Base-by-base conservation (phyloP, 2,329 filamentous ascomycete species). In the Cytospora schulzeri region DNA sequence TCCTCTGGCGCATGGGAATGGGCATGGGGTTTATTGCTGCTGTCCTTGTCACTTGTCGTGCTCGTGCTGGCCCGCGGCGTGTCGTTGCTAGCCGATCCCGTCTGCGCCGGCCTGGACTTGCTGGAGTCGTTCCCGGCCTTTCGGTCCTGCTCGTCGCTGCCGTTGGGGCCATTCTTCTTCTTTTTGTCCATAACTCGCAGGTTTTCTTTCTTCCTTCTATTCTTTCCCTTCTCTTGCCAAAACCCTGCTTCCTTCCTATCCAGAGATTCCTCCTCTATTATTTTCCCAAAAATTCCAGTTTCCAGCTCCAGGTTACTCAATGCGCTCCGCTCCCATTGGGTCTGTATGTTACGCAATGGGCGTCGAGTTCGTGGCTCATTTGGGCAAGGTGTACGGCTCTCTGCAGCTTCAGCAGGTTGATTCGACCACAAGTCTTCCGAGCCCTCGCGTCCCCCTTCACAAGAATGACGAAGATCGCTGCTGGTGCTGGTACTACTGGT, bases 341-440 rank as follows among this genome's bases (percentile, higher is more conserved):
- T 70, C 74, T 72, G 71, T 71, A 71, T 73, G 78, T 80, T 78
- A 79, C 76, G 78, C 78, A 80, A 73, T 72, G 72, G 71, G 71
- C 73, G 73, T 78, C 76, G 73, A 75, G 73, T 76, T 76, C 73
- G 75, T 74, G 71, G 76, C 74, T 76, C 73, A 77, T 75, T 76
- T 74, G 75, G 75, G 75, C 73, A 73, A 69, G 71, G 73, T 71
- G 71, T 71, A 73, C 77, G 77, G 77, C 74, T 77, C 71, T 74
- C 73, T 78, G 77, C 77, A 79, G 77, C 70, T 71, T 71, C 28
- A 71, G 70, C 60, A 65, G 63, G 67, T 66, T 70, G 69, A 72
- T 73, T 72, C 70, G 69, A 72, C 69, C 68, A 65, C 66, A 51
- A 22, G 31, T n/a, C 66, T 73, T 68, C 72, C 71, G 72, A 73